A percentile compares a stretch with the other conserved stretches of the same genome.
Conservation (phyloP, 192 early-diverging fungal genomes). For the Backusella mclennaniae region DNA sequence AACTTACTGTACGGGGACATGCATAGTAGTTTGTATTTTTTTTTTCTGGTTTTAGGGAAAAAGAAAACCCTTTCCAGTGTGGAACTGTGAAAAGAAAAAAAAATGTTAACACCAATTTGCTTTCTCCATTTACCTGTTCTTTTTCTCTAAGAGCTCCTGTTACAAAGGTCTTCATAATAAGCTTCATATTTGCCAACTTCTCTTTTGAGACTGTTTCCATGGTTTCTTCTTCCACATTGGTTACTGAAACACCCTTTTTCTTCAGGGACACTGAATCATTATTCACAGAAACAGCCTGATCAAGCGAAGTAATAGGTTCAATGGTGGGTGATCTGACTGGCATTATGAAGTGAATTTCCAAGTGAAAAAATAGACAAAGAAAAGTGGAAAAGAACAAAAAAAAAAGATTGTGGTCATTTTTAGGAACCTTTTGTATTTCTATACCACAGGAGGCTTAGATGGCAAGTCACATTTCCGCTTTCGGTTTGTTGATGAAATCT, state of each 20-base stretch:
- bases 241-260: background rate
- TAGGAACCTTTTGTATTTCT: background rate
- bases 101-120: background rate
- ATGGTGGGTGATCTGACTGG: conserved; percentile 10
- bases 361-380: background rate
- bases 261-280: background rate
- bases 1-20: conserved; percentile 14
- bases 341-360: background rate
- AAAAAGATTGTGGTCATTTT: no score
- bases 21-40: conserved; percentile 7
- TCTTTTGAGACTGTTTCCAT: conserved; percentile 19
- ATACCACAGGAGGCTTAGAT: background rate
- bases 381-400: background rate
- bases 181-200: conserved; percentile 24
- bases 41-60: background rate
- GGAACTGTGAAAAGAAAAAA: background rate
- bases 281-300: background rate
- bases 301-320: background rate
- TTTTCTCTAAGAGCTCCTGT: conserved; percentile 28
- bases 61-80: background rate
- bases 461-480: background rate
- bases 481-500: background rate
- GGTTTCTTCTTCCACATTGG: conserved; percentile 2
- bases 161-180: conserved; percentile 30
- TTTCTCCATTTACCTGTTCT: conserved; percentile 26